A percentile compares a stretch with the other conserved stretches of the same genome.
Conservation (phyloP, 257 asterid genomes). For the Gentiana dahurica region DNA sequence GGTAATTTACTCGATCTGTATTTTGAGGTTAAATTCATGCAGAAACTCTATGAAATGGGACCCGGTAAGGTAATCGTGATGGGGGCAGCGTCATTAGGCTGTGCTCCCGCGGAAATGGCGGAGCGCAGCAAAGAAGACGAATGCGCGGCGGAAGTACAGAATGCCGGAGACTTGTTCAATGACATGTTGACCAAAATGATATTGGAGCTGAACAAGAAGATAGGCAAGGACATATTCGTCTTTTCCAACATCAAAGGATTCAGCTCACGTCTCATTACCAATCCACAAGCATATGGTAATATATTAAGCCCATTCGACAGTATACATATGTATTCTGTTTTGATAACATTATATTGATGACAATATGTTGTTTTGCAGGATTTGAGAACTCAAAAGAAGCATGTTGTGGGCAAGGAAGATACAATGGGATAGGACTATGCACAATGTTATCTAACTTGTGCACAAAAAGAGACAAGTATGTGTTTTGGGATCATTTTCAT, state of each 20-base stretch:
- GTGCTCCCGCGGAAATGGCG: slow-evolving; percentile 80
- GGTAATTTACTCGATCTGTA: no score
- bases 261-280: no score
- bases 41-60: slow-evolving; percentile 50
- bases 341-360: neutral
- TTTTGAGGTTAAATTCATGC: neutral
- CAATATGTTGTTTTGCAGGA: slow-evolving; percentile 22
- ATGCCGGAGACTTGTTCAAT: slow-evolving; percentile 54
- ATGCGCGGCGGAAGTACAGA: slow-evolving; percentile 43
- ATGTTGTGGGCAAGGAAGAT: slow-evolving; percentile 82
- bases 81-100: slow-evolving; percentile 89
- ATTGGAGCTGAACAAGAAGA: no score
- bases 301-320: no score
- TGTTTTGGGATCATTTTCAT: slow-evolving; percentile 84
- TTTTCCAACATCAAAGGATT: no score
- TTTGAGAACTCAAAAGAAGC: slow-evolving; percentile 20
- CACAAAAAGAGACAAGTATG: slow-evolving; percentile 47
- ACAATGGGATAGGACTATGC: slow-evolving; percentile 82
- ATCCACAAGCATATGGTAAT: no score
- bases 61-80: slow-evolving; percentile 62
- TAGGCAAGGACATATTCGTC: no score
- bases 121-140: slow-evolving; percentile 40
- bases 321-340: no score
- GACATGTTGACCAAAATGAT: slow-evolving; percentile 26
- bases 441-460: slow-evolving; percentile 62